Evolutionary conservation across 768 basidiomycete species (phyloP).

Genomic region (Lentinula sp.): DNA sequence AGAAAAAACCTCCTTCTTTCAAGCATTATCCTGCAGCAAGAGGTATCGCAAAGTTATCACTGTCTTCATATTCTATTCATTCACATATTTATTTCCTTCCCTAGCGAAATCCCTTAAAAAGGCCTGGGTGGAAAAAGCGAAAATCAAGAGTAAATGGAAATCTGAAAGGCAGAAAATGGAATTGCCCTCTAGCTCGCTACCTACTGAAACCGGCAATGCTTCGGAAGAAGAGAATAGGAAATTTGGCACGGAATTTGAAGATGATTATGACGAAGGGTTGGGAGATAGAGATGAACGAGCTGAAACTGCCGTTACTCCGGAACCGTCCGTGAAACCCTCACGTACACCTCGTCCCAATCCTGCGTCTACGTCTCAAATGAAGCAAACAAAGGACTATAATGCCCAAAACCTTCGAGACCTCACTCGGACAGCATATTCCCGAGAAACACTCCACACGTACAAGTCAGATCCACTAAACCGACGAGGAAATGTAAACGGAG

Average conservation of each 20-base stretch:
- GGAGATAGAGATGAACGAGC: conserved; percentile 8
- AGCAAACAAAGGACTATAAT: conserved; percentile 2
- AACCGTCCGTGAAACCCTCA: conserved; percentile 6
- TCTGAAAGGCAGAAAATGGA: conserved; percentile 53
- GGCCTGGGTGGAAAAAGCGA: conserved; percentile 71
- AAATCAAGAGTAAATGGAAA: conserved; percentile 77
- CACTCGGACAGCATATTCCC: conserved; percentile 56
- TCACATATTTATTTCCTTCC: background rate
- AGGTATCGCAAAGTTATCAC: conserved; percentile 35
- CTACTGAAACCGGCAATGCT: conserved; percentile 8
- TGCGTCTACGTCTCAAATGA: conserved; percentile 3
- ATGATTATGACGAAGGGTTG: conserved; percentile 8
- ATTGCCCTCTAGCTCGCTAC: conserved; percentile 7
- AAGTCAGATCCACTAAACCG: conserved; percentile 38
- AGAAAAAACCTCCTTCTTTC: conserved; percentile 66
- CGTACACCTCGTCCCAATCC: conserved; percentile 1
- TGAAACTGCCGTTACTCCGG: conserved; percentile 3
- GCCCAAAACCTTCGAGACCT: conserved; percentile 49
- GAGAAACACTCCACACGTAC: conserved; percentile 49
- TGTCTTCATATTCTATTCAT: background rate
- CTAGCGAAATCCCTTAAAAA: conserved; percentile 77
- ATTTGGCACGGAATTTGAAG: background rate
- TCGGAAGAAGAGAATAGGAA: conserved; percentile 11
- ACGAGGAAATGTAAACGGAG: conserved; percentile 16
- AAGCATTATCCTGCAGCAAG: conserved; percentile 55